phyloP scores from a whole-genome alignment of 2,329 filamentous ascomycete genomes.

The Lachnellula willkommii region DNA sequence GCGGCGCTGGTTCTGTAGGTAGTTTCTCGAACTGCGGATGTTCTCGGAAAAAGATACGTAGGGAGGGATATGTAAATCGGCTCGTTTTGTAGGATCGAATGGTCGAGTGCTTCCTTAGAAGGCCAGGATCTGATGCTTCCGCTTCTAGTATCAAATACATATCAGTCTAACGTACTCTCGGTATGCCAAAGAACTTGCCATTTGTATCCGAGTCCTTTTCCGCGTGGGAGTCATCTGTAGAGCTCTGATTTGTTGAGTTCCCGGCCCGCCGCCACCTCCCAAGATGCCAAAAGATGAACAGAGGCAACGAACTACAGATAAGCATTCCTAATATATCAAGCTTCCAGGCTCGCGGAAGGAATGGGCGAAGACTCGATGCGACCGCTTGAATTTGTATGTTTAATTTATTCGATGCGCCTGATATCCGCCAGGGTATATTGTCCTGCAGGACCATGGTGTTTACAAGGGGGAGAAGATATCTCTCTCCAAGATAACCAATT shows the following conservation, averaged over 20 bases:
- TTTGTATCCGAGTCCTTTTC: constrained; percentile 10
- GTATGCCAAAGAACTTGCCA: constrained; percentile 13
- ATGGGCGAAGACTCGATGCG: constrained; percentile 13
- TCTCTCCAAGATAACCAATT: neutral
- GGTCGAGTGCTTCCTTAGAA: constrained; percentile 71
- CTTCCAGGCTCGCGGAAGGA: constrained; percentile 16
- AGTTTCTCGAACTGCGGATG: constrained; percentile 81
- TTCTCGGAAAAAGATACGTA: constrained; percentile 77
- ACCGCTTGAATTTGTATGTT: constrained; percentile 12
- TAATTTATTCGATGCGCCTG: constrained; percentile 1
- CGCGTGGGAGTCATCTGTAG: constrained; percentile 7
- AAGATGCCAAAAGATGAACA: constrained; percentile 18
- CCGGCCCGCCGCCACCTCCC: constrained; percentile 13
- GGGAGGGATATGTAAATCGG: constrained; percentile 60
- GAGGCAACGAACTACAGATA: constrained; percentile 15
- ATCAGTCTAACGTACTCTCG: constrained; percentile 4
- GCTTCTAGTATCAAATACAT: constrained; percentile 17
- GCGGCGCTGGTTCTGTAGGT: constrained; percentile 62
- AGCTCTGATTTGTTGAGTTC: constrained; percentile 15
- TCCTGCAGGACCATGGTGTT: constrained; percentile 1
- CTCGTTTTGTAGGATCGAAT: constrained; percentile 68
- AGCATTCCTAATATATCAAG: constrained; percentile 21
- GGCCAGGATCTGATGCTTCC: constrained; percentile 57
- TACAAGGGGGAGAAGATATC: constrained; percentile 7
- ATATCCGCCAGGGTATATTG: constrained; percentile 6